Evolutionary conservation across 805 yeast species (phyloP), one percentile per base, ranked within the genome.

Genomic region (Debaryomyces maramus): DNA sequence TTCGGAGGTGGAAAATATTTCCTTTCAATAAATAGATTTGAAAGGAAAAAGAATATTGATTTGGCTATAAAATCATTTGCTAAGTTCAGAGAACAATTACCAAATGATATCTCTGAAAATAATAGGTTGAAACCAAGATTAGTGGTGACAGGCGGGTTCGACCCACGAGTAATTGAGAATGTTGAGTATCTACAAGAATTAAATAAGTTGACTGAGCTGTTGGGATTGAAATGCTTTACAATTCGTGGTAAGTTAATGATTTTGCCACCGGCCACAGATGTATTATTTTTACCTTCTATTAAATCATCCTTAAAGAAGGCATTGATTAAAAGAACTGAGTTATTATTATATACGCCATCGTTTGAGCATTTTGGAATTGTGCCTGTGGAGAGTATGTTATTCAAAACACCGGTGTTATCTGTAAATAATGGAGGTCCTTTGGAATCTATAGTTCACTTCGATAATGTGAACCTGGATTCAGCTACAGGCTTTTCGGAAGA

Each of bases 351-450:
- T 57, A 93, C 99, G 0, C 99, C 99, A 3, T 73, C 85, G 0
- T 77, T 76, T 52, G 99, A 93, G 61, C 99, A 93, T 65, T 93
- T 93, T 58, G 99, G 99, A 10, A 93, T 93, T 47, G 99, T 93
- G 7, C 99, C 99, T 1, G 72, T 93, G 11, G 99, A 93, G 59
- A 90, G 96, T 9, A 90, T 93, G 97, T 73, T 83, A 34, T 72
- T 78, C 41, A 84, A 86, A 20, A 83, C 83, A 0, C 88, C 96
- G 0, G 97, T 90, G 0, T 65, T 93, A 37, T 97, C 97, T 0
- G 83, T 84, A 4, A 80, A 86, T 53, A 80, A 80, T 28, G 99
- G 99, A 19, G 99, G 99, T 0, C 99, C 99, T 0, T 63, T 82
- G 24, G 99, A 93, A 57, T 83, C 96, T 0, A 67, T 85, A 7